Conservation (phyloP, 169 alveolate species). For the Pseudocohnilembus persalinus region DNA sequence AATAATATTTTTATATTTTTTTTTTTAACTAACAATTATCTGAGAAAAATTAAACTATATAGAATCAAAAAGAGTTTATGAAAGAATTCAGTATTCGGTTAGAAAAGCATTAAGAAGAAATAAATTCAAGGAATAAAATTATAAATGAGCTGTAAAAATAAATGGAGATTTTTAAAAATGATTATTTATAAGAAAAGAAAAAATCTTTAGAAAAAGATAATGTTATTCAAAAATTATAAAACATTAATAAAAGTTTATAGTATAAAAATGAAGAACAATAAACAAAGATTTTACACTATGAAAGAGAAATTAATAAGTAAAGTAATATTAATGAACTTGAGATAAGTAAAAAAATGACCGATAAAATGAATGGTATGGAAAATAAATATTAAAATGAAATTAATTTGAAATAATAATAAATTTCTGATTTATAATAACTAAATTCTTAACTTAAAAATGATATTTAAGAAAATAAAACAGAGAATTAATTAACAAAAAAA, state of each 20-base stretch:
- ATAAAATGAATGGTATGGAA: neutral
- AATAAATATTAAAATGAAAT: neutral
- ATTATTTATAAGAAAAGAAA: slow-evolving; percentile 11
- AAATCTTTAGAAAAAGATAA: neutral
- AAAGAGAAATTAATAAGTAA: neutral
- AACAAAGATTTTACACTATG: neutral
- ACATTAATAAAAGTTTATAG: slow-evolving; percentile 1
- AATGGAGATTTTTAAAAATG: slow-evolving; percentile 3
- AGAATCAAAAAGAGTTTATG: neutral
- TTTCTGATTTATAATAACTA: no score
- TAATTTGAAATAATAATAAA: no score
- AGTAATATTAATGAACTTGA: neutral
- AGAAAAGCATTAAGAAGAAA: slow-evolving; percentile 5
- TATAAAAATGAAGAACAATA: neutral
- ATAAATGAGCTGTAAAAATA: slow-evolving; percentile 11
- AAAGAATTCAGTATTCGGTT: neutral
- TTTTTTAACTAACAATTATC: no score
- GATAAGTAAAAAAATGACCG: no score
- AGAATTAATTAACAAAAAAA: no score
- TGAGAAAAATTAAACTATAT: no score
- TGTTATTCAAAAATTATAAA: neutral
- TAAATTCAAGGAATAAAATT: slow-evolving; percentile 7
- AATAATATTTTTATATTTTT: no score
- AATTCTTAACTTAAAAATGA: no score
- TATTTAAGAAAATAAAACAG: no score